Base-by-base conservation (phyloP, 1,284 basidiomycete species). In the Microstroma glucosiphilum region DNA sequence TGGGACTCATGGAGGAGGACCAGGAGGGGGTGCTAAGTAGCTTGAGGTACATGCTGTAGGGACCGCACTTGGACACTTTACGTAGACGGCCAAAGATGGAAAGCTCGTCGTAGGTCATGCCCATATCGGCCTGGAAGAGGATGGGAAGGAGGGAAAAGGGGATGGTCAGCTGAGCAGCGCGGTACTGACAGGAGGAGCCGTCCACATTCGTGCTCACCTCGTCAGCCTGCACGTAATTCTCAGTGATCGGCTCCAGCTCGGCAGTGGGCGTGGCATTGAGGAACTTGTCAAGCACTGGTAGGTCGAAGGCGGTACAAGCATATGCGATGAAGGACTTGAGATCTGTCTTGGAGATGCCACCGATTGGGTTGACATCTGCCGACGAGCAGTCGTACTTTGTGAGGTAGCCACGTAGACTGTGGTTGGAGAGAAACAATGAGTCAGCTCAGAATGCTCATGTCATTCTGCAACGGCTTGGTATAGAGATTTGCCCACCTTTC, bases 51-150 rank as follows among this genome's bases (percentile, higher is more conserved):
- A 89, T 96, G 82, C 89, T 89, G 81, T 92, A 97, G 1, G 96
- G 94, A 1, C 96, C 96, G 73, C 91, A 93, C 81, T 97, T 97
- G 73, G 93, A 91, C 40, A 96, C 87, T 81, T 99, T 98, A 62
- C 96, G 86, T 43, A 99, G 83, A 40, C 92, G 84, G 37, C 94
- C 96, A 73, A 93, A 96, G 26, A 92, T 86, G 7, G 90, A 92
- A 17, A 99, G 85, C 76, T 98, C 94, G 73, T 98, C 91, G 79
- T 98, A 98, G 0, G 94, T 96, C 93, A 98, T 97, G 23, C 94
- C 96, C 76, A 79, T 79, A 46, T 97, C 94, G 11, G 87, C 91
- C 30, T 37, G 30, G 3, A n/a, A n/a, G 30, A 37, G 30, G 30
- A 37, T 37, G 42, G 17, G 23, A 4, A 37, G 30, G 30, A 9